Evolutionary conservation across 768 basidiomycete genomes (phyloP), one percentile per base, ranked within the genome.

Genomic region (Leccinum disarticulatum): DNA sequence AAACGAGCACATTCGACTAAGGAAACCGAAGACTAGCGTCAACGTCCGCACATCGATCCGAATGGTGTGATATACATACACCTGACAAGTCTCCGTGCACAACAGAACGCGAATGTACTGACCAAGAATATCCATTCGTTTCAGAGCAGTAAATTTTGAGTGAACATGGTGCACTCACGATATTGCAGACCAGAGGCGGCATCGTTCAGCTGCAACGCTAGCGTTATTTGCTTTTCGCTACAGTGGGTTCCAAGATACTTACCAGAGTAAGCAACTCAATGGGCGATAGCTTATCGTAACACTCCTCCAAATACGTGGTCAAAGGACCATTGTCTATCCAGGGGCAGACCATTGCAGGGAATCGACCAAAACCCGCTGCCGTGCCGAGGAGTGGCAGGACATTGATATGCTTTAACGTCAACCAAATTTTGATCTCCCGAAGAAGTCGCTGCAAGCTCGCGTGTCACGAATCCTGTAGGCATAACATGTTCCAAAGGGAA

Each of bases 351-450:
- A 71, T 71, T 7, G 73, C 72, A 15, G 66, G 56, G 35, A 65
- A 65, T 11, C 61, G 68, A 25, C 73, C 73, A 52, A 69, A 73
- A 30, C 62, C 72, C 15, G 61, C 14, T 52, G 70, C 14, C 61
- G 54, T 59, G 13, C 63, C 63, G 19, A 64, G 47, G 9, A 64
- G 55, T 9, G 56, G 63, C n/a, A 64, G 17, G 4, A 74, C 58
- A 51, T 74, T 71, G 14, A 51, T 27, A 46, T 74, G 72, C 3
- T 60, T 27, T 13, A 74, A 54, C 13, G 41, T 17, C 47, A 64
- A 61, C 73, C 73, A 74, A 17, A 72, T 58, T 31, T 56, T 64
- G 35, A 74, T 64, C 46, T 74, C 72, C 30, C 71, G 61, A n/a
- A 55, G 61, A n/a, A 74, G 61, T 41, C 68, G 56, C 73, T 73